Conservation (phyloP, 345 rosid genomes). For the Anastatica hierochuntica region DNA sequence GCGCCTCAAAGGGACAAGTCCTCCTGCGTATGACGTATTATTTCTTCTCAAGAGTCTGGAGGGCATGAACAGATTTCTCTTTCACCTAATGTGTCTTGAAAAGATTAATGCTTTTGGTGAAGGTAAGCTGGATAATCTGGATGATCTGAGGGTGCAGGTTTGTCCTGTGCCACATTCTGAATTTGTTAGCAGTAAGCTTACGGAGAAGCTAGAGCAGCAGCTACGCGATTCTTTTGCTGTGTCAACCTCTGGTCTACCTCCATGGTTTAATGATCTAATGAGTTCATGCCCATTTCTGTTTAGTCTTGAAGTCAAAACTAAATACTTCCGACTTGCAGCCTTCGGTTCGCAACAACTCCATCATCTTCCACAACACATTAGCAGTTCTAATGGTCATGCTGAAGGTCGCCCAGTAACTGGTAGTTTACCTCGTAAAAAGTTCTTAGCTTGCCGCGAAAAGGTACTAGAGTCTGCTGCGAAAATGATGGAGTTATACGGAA, state of each 20-base stretch:
- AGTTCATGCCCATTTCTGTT: constrained; percentile 80
- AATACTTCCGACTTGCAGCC: constrained; percentile 72
- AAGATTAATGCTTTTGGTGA: constrained; percentile 52
- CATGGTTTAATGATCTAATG: constrained; percentile 82
- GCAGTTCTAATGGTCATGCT: constrained; percentile 35
- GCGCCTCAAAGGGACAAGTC: constrained; percentile 43
- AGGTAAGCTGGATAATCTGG: constrained; percentile 54
- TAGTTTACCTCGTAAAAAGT: constrained; percentile 55
- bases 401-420: constrained; percentile 40
- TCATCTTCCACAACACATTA: constrained; percentile 29
- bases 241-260: constrained; percentile 64
- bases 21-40: constrained; percentile 54
- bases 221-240: constrained; percentile 66
- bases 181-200: constrained; percentile 70
- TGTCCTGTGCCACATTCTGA: constrained; percentile 48
- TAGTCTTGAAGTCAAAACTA: constrained; percentile 70
- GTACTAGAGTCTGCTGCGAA: constrained; percentile 70
- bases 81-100: constrained; percentile 57
- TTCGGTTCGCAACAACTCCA: constrained; percentile 50
- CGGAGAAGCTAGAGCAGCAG: constrained; percentile 92
- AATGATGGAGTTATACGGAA: constrained; percentile 67
- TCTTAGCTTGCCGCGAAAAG: constrained; percentile 58
- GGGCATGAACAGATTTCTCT: constrained; percentile 51
- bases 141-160: constrained; percentile 42
- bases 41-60: constrained; percentile 73